Evolutionary conservation across 345 rosid species (phyloP).

Genomic region (Balakata baccata): DNA sequence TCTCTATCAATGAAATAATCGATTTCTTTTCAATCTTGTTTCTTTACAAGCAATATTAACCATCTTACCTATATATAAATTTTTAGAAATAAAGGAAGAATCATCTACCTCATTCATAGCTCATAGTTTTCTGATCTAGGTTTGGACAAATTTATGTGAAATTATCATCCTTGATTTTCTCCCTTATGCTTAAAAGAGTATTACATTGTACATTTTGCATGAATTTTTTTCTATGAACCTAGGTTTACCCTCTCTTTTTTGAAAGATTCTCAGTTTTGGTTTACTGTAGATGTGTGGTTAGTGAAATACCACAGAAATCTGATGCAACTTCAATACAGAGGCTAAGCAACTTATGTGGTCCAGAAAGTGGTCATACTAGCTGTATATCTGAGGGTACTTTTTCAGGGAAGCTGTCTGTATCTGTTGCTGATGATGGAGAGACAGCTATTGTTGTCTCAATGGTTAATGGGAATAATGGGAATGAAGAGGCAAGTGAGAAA

Average conservation of each 20-base stretch:
- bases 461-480: slow-evolving; percentile 49
- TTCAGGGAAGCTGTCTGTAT: slow-evolving; percentile 66
- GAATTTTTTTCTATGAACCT: not conserved
- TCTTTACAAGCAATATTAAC: not conserved
- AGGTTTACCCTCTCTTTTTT: slow-evolving; percentile 6
- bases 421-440: slow-evolving; percentile 91
- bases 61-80: not conserved
- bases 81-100: not conserved
- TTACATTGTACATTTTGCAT: not conserved
- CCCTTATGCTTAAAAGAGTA: not conserved
- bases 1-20: no score
- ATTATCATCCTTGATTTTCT: not conserved
- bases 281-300: slow-evolving; percentile 56
- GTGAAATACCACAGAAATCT: slow-evolving; percentile 45
- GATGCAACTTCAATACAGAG: slow-evolving; percentile 37
- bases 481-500: slow-evolving; percentile 41
- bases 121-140: not conserved
- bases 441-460: slow-evolving; percentile 88
- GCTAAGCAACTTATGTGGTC: slow-evolving; percentile 36
- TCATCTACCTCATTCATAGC: not conserved
- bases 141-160: not conserved
- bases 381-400: slow-evolving; percentile 49
- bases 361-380: slow-evolving; percentile 38
- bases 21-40: no score
- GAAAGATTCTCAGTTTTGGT: slow-evolving; percentile 16